Evolutionary conservation across 1,139 yeast species (phyloP).

Genomic region (Zygoascus sp.): DNA sequence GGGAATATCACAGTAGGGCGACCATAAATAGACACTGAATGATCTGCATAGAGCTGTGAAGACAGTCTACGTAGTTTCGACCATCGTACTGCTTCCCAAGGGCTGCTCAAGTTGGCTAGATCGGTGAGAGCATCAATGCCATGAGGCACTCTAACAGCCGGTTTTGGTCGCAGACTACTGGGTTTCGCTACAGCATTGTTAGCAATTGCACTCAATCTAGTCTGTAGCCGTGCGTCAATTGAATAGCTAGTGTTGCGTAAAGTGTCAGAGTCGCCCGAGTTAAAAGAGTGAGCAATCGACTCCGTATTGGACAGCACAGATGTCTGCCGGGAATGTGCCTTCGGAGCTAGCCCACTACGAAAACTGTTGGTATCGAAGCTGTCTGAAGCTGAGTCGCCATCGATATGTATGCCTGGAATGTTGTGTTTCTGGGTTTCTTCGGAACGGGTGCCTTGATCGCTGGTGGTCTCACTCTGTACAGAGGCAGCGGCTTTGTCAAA

Average conservation of each 20-base stretch:
- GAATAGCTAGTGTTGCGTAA: slow-evolving; percentile 3
- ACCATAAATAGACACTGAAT: slow-evolving; percentile 45
- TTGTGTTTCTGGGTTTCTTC: neutral
- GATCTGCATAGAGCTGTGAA: slow-evolving; percentile 37
- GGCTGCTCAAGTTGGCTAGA: slow-evolving; percentile 13
- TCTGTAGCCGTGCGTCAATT: slow-evolving; percentile 29
- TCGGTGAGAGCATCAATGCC: slow-evolving; percentile 6
- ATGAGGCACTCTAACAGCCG: neutral
- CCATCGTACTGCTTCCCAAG: slow-evolving; percentile 42
- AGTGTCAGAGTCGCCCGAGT: slow-evolving; percentile 1
- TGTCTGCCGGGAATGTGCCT: slow-evolving; percentile 19
- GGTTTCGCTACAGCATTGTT: slow-evolving; percentile 1
- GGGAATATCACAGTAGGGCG: slow-evolving; percentile 45
- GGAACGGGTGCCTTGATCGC: neutral
- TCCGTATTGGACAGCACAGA: slow-evolving; percentile 14
- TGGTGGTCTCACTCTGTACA: neutral
- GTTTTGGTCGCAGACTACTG: neutral
- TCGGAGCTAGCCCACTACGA: neutral
- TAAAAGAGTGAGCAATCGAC: neutral
- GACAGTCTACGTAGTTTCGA: slow-evolving; percentile 42
- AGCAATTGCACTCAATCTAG: slow-evolving; percentile 27
- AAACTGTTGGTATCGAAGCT: slow-evolving; percentile 1
- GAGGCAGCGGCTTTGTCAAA: slow-evolving; percentile 11
- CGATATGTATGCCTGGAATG: neutral
- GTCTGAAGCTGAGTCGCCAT: neutral